Percentiles rank a stretch among this genome's conserved stretches.
phyloP scores from a whole-genome alignment of 2,329 filamentous ascomycete genomes.

The Fusarium succisae region DNA sequence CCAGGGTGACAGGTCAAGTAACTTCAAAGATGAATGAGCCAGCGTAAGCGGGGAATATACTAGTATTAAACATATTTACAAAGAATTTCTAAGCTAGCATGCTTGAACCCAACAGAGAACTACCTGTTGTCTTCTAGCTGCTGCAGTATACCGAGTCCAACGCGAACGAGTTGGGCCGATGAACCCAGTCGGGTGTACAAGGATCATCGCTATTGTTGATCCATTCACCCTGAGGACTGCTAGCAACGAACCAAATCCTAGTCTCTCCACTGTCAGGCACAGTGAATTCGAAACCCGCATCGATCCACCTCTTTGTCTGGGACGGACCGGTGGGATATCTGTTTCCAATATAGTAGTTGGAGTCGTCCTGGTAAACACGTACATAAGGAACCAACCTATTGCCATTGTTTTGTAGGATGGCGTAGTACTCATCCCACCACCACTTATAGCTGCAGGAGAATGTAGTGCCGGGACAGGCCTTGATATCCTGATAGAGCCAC shows the following conservation, averaged over 20 bases:
- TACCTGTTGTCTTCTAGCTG: rapidly evolving
- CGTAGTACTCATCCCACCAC: slow-evolving; percentile 12
- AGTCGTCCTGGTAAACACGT: background rate
- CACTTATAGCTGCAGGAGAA: background rate
- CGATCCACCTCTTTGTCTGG: background rate
- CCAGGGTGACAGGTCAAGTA: rapidly evolving
- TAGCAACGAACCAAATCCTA: slow-evolving; percentile 10
- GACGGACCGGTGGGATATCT: background rate
- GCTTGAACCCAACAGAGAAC: background rate
- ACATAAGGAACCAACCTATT: background rate
- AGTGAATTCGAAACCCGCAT: no score
- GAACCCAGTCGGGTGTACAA: background rate
- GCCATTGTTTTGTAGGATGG: rapidly evolving
- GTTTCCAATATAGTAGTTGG: background rate
- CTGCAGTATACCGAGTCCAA: background rate
- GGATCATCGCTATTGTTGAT: background rate
- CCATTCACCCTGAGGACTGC: slow-evolving; percentile 8
- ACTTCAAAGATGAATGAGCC: no score
- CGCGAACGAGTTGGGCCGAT: background rate
- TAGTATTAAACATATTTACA: background rate
- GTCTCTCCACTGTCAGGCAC: background rate
- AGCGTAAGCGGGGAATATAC: no score
- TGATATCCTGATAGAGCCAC: background rate
- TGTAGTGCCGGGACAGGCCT: background rate
- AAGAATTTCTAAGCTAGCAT: background rate